These are phyloP conservation scores for Populus pruinosa DNA, from an alignment of 345 rosid species.

Conservation along the genomic window DNA sequence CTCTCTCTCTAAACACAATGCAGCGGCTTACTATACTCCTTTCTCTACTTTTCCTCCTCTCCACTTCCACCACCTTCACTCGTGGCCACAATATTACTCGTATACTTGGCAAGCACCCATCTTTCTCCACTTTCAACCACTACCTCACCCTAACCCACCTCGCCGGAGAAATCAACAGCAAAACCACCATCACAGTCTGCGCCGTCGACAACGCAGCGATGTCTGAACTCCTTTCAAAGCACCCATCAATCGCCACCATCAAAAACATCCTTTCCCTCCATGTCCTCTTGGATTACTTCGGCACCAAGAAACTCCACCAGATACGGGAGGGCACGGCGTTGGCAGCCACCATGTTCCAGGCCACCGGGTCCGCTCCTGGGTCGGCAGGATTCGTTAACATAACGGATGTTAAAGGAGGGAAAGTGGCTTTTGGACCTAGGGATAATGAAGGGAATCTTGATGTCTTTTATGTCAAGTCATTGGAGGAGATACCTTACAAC, in stretches of 20 bases:
- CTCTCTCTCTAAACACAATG: slow-evolving; percentile 22
- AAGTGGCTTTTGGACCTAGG: slow-evolving; percentile 70
- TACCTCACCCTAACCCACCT: slow-evolving; percentile 78
- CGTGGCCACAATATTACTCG: slow-evolving; percentile 75
- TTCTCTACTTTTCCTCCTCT: slow-evolving; percentile 31
- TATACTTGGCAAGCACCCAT: slow-evolving; percentile 62
- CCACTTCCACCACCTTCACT: slow-evolving; percentile 19
- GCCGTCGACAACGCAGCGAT: slow-evolving; percentile 85
- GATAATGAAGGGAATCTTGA: slow-evolving; percentile 55
- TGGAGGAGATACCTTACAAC: slow-evolving; percentile 86
- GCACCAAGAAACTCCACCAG: slow-evolving; percentile 87
- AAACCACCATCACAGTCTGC: slow-evolving; percentile 79
- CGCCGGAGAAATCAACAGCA: slow-evolving; percentile 76
- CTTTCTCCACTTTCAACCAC: slow-evolving; percentile 82
- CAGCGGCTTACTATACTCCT: slow-evolving; percentile 9
- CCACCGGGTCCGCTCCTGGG: slow-evolving; percentile 82
- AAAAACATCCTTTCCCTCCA: slow-evolving; percentile 90
- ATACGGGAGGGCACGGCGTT: slow-evolving; percentile 78
- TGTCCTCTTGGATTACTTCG: slow-evolving; percentile 91
- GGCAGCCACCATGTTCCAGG: slow-evolving; percentile 89
- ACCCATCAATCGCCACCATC: slow-evolving; percentile 60
- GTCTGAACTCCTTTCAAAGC: slow-evolving; percentile 52
- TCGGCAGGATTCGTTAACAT: slow-evolving; percentile 86
- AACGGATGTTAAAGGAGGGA: slow-evolving; percentile 78
- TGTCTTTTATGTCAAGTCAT: slow-evolving; percentile 53